Evolutionary conservation across 148 eudicot species (phyloP).

Genomic region (Dysphania ambrosioides): DNA sequence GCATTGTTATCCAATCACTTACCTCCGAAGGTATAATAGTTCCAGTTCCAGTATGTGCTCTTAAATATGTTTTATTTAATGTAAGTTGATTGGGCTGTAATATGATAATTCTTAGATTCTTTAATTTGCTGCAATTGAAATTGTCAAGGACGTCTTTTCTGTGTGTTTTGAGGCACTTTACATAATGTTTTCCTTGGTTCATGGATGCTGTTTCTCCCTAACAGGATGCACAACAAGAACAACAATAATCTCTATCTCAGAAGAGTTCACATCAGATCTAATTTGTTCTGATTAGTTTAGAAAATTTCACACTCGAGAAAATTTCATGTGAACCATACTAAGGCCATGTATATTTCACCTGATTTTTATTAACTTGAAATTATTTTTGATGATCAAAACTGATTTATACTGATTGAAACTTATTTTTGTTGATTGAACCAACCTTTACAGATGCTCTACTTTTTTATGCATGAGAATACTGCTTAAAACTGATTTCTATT

Average conservation of each 20-base stretch:
- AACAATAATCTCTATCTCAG: not conserved
- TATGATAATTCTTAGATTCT: not conserved
- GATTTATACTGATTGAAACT: too few species aligned
- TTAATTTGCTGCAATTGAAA: not conserved
- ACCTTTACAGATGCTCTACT: too few species aligned
- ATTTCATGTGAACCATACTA: not conserved
- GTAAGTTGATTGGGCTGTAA: not conserved
- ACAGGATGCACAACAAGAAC: not conserved
- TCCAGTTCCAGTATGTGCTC: not conserved
- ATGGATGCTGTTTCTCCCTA: not conserved
- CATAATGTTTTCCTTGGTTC: not conserved
- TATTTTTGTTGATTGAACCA: too few species aligned
- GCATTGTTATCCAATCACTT: constrained; percentile 90
- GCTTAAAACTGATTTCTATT: too few species aligned
- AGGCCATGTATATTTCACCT: too few species aligned
- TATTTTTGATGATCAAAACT: too few species aligned
- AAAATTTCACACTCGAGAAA: too few species aligned
- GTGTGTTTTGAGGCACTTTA: not conserved
- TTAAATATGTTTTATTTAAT: constrained; percentile 3
- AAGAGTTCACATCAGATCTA: not conserved
- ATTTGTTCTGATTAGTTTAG: not conserved
- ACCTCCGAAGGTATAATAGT: constrained; percentile 90
- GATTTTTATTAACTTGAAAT: too few species aligned
- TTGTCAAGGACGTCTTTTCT: not conserved
- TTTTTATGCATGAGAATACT: too few species aligned